These are phyloP conservation scores for Cupressus sempervirens DNA, from an alignment of 75 land plant species.

Conservation along the genomic window DNA sequence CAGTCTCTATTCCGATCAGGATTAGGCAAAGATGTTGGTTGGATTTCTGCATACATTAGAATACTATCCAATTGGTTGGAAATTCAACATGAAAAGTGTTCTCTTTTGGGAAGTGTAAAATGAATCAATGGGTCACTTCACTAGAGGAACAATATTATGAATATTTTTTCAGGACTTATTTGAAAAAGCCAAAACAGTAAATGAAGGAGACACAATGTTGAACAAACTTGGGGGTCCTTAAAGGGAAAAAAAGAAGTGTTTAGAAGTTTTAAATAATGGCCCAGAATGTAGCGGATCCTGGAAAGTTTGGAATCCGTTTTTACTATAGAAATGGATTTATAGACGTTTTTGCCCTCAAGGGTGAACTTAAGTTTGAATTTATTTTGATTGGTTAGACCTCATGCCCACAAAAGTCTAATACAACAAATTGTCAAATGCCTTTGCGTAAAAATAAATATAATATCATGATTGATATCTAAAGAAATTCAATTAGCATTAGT, in stretches of 20 bases:
- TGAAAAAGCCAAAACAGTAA: background rate
- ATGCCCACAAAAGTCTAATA: no score
- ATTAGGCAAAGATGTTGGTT: background rate
- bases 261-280: background rate
- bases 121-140: background rate
- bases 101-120: background rate
- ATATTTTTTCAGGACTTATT: background rate
- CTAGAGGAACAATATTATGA: background rate
- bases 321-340: background rate
- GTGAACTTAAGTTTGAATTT: no score
- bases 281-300: background rate
- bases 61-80: background rate
- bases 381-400: no score
- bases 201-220: background rate
- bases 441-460: no score
- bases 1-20: background rate
- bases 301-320: background rate
- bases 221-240: background rate
- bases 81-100: background rate
- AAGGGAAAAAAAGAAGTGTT: background rate
- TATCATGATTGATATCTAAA: no score
- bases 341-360: no score
- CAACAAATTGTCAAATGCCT: no score
- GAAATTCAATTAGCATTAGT: no score
- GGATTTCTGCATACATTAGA: background rate